Base-by-base conservation (phyloP, 2,329 filamentous ascomycete species). In the Phaeosphaeriaceae sp. region DNA sequence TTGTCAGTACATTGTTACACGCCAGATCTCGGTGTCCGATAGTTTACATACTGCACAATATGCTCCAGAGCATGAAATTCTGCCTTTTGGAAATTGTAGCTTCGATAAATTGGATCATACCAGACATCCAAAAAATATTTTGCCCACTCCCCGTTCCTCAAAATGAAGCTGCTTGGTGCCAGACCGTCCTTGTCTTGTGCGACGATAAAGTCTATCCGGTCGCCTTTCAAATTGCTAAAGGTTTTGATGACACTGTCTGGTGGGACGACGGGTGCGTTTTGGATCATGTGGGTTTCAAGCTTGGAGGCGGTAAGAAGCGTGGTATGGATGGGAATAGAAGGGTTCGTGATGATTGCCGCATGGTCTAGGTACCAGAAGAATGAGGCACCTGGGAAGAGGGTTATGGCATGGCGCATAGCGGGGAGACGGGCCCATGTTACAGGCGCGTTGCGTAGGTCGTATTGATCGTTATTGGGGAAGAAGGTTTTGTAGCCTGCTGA, bases 221-320 rank as follows among this genome's bases (percentile, higher is more conserved):
- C 81, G 29, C 86, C 87, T 54, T 85, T 86, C n/a, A 96, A 78
- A 67, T 96, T 87, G 13, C 83, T 79, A 70, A 96, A 96, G 0
- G 95, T 97, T 79, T 90, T 93, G 77, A 99, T 97, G 63, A 99
- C 92, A 76, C 91, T 96, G 75, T 97, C 91, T 0, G 95, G 94
- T 2, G 93, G 94, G 7, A 97, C 93, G 42, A 99, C 86, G 5
- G 94, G 85, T 45, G 87, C 82, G 72, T 96, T 89, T 70, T 86
- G 88, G 62, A 94, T 84, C 90, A 97, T 97, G 48, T 89, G 72
- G 17, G 79, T 80, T 66, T 95, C 88, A 39, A 99, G 80, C 47
- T 80, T 83, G 43, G 78, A 77, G 9, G 85, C 76, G 9, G 84
- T 78, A 72, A 95, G 84, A 32, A 99, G 75, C 62, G 90, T 83